phyloP scores from a whole-genome alignment of 1,284 basidiomycete genomes.

The Melampsora occidentalis region DNA sequence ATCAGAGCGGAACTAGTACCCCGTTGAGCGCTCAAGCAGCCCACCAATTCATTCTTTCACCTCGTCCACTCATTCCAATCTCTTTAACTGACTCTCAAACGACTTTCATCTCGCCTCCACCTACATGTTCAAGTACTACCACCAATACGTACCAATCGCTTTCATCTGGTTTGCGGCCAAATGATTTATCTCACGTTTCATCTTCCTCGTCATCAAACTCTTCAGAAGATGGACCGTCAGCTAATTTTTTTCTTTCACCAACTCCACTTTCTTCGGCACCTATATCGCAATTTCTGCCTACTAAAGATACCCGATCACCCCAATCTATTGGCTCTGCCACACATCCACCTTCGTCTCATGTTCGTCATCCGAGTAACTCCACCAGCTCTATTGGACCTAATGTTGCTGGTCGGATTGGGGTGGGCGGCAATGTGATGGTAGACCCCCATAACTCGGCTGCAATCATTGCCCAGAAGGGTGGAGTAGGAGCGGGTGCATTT shows the following conservation, averaged over 20 bases:
- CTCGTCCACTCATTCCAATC: background rate
- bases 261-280: background rate
- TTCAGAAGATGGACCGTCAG: background rate
- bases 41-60: background rate
- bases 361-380: background rate
- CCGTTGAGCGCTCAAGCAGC: too few relatives aligned
- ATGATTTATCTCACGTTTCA: too few relatives aligned
- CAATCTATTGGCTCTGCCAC: background rate
- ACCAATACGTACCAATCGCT: too few relatives aligned
- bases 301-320: background rate
- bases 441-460: slow-evolving; percentile 15
- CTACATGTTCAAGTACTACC: background rate
- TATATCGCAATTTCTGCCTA: background rate
- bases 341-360: background rate
- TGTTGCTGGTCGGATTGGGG: slow-evolving; percentile 23
- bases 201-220: background rate
- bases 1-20: background rate
- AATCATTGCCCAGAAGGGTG: slow-evolving; percentile 7
- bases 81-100: background rate
- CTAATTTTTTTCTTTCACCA: background rate
- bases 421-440: slow-evolving; percentile 31
- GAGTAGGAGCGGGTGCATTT: slow-evolving; percentile 43
- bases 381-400: slow-evolving; percentile 13
- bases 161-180: too few relatives aligned
- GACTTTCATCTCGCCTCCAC: background rate